Base-by-base conservation (phyloP, 257 asterid species). In the Nicotiana benthamiana region DNA sequence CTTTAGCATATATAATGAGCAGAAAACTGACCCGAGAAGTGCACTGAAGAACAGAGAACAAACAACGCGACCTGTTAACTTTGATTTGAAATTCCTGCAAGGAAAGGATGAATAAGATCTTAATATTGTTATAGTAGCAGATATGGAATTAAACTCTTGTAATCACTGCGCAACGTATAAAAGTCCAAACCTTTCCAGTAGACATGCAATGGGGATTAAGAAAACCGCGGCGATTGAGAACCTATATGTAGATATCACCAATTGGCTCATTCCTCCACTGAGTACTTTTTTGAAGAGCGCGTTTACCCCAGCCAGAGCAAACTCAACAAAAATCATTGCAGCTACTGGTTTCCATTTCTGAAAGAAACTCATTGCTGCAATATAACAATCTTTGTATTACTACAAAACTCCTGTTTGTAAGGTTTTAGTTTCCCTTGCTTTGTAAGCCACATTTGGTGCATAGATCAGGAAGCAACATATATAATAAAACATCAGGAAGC, bases 31-130 rank as follows among this genome's bases (percentile, higher is more conserved):
- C 98, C 98, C 98, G 2, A 90, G 76, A 36, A 93, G 85, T 0
- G 90, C 93, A 48, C 91, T 85, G 34, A 93, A 51, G 75, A 94
- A 93, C 79, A 94, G 86, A 65, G 80, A 85, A 43, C 90, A 87
- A 18, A 88, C 56, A 81, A 93, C 26, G n/a, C 89, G 59, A 18
- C 63, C 81, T 11, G 91, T 88, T 80, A 94, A 89, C 81, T 65
- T 63, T 85, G 67, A 34, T 34, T 34, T 78, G n/a, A 60, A 57
- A 34, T 60, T 78, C 81, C 81, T 78, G 74, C 54, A 78, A 90
- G 92, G 89, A 87, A 83, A 83, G 77, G 4, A 6, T 9, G 36
- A 20, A 36, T 61, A 60, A 12, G 27, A 36, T 34, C 54, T 6
- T 43, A 1, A 1, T 28, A 15, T 36, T 60, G 22, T 40, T 5